Evolutionary conservation across 2,329 filamentous ascomycete genomes (phyloP).

Genomic region (Ophiostoma tasmaniense): DNA sequence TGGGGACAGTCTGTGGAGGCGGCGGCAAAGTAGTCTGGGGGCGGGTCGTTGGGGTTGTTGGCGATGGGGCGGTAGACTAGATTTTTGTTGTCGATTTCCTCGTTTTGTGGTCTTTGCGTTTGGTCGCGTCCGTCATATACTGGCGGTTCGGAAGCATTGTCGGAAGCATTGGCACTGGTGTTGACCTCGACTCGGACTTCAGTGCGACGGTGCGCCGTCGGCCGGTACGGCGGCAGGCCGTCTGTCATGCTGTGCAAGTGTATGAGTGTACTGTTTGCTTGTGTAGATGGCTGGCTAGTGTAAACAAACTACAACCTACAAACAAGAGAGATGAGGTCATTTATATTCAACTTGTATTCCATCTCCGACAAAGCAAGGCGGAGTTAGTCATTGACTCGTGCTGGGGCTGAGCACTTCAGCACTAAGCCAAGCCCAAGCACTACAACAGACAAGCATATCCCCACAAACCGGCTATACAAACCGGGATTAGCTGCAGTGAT

Average conservation of each 20-base stretch:
- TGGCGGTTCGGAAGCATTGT: neutral
- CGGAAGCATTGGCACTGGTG: neutral
- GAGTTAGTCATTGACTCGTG: neutral
- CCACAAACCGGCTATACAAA: neutral
- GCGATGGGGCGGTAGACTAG: neutral
- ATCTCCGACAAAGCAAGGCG: neutral
- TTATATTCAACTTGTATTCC: neutral
- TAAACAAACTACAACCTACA: no score
- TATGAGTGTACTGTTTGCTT: no score
- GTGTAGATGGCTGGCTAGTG: no score
- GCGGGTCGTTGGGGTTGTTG: neutral
- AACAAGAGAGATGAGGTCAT: neutral
- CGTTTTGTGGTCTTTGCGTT: no score
- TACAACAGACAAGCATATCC: neutral
- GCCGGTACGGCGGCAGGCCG: neutral
- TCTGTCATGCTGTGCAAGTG: neutral
- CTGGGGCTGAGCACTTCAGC: neutral
- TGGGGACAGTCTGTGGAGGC: slow-evolving; percentile 6
- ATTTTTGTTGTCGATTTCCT: neutral
- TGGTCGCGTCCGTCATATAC: neutral
- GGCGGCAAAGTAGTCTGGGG: neutral
- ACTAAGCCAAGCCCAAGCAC: no score
- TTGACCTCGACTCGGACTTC: neutral
- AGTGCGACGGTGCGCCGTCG: neutral
- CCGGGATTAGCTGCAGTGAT: neutral